These are phyloP conservation scores for Solanum verrucosum DNA, from an alignment of 257 asterid genomes.

Conservation along the genomic window DNA sequence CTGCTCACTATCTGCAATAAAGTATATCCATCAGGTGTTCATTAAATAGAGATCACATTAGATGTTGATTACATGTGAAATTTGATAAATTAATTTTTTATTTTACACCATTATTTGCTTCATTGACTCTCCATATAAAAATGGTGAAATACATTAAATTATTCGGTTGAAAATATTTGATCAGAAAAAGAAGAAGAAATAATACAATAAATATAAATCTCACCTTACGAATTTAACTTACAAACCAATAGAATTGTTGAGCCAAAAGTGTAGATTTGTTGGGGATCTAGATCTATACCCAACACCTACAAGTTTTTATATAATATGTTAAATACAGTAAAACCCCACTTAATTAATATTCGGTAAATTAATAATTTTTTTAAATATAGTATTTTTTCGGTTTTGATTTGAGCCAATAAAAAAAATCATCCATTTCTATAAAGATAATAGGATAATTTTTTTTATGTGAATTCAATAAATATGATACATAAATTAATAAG, in stretches of 20 bases:
- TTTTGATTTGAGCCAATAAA: no score
- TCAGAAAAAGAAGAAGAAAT: neutral
- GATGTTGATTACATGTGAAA: neutral
- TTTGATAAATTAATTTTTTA: neutral
- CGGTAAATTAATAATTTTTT: no score
- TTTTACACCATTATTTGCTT: neutral
- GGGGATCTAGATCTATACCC: neutral
- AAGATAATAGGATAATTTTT: no score
- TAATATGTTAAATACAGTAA: neutral
- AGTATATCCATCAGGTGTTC: neutral
- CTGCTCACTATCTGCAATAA: neutral
- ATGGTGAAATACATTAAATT: neutral
- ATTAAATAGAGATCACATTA: neutral
- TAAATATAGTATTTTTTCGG: no score
- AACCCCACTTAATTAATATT: no score
- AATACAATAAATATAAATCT: neutral
- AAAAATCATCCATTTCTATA: no score
- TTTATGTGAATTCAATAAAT: no score
- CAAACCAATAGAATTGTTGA: neutral
- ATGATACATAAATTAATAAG: no score
- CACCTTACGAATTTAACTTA: neutral
- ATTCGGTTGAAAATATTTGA: neutral
- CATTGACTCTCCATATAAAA: neutral
- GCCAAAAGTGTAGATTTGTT: neutral
- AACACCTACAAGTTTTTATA: neutral